Percentiles rank a stretch among this genome's conserved stretches.
phyloP scores from a whole-genome alignment of 1,284 basidiomycete genomes.

The Hypsizygus ulmarius region DNA sequence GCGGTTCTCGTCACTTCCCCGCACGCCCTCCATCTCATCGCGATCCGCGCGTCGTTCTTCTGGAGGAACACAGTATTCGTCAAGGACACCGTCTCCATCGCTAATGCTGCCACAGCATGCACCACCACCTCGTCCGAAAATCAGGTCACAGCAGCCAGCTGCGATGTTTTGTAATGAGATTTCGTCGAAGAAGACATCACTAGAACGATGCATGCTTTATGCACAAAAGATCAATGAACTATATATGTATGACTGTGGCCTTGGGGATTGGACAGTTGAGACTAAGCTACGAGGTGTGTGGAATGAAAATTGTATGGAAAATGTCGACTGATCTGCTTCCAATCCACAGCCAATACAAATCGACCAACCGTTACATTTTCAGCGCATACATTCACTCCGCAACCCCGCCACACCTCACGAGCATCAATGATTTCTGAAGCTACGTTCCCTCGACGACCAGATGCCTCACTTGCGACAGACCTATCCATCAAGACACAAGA shows the following conservation, averaged over 20 bases:
- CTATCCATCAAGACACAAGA: conserved; percentile 46
- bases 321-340: conserved; percentile 10
- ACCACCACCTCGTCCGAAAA: conserved; percentile 34
- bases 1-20: conserved; percentile 58
- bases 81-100: conserved; percentile 43
- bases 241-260: conserved; percentile 72
- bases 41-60: conserved; percentile 32
- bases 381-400: conserved; percentile 35
- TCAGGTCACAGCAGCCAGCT: conserved; percentile 56
- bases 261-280: conserved; percentile 72
- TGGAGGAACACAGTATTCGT: conserved; percentile 32
- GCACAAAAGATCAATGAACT: conserved; percentile 84
- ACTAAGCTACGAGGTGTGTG: conserved; percentile 55
- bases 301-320: background rate
- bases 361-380: conserved; percentile 19
- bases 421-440: conserved; percentile 70
- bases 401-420: conserved; percentile 63
- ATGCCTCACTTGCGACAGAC: conserved; percentile 75
- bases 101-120: conserved; percentile 19
- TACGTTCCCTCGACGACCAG: conserved; percentile 74
- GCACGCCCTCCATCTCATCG: conserved; percentile 44
- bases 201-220: conserved; percentile 78
- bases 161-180: conserved; percentile 79
- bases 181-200: conserved; percentile 51
- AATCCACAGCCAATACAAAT: conserved; percentile 16